Evolutionary conservation across 2,329 filamentous ascomycete species (phyloP), one percentile per base, ranked within the genome.

Genomic region (Pseudogymnoascus sp.): DNA sequence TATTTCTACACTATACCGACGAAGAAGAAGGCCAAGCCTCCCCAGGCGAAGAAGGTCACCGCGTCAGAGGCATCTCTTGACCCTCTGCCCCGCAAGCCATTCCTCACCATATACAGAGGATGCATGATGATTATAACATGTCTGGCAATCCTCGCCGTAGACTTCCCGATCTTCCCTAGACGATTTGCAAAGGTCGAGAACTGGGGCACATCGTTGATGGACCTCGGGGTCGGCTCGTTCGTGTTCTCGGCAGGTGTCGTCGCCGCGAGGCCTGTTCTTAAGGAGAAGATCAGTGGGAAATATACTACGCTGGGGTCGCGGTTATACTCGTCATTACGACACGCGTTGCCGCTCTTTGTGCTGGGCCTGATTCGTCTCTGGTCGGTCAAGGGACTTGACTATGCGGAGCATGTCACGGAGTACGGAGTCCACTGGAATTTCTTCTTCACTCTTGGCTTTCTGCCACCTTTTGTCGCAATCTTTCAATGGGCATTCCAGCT

Each of bases 391-490:
- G 90, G 91, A 5, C 79, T 97, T 31, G 92, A 97, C 73, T 99
- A 99, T 73, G 93, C 93, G 2, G 95, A 99, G 75, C 95, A 99
- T 78, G 91, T 97, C 64, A 92, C 91, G 12, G 95, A 99, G 74
- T 99, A 99, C 73, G 95, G 95, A 46, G 91, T 99, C 8, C 95
- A 99, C 75, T 99, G 95, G 95, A 99, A 99, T 75, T 99, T 99
- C 76, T 99, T 99, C 82, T 97, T 97, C 77, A 99, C 95, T 0
- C 81, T 99, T 8, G 93, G 87, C 5, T 84, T 97, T 59, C 78
- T 99, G 23, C 91, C 93, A 0, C 93, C 93, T 0, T 96, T 96
- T 70, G 87, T 96, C 61, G 92, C 93, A 28, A 74, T 95, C 0
- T 90, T 93, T 65, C 90, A 96, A 73, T 84, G 89, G 0, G 78